phyloP scores from a whole-genome alignment of 2,329 filamentous ascomycete genomes.

The Fusarium neocosmosporiellum region DNA sequence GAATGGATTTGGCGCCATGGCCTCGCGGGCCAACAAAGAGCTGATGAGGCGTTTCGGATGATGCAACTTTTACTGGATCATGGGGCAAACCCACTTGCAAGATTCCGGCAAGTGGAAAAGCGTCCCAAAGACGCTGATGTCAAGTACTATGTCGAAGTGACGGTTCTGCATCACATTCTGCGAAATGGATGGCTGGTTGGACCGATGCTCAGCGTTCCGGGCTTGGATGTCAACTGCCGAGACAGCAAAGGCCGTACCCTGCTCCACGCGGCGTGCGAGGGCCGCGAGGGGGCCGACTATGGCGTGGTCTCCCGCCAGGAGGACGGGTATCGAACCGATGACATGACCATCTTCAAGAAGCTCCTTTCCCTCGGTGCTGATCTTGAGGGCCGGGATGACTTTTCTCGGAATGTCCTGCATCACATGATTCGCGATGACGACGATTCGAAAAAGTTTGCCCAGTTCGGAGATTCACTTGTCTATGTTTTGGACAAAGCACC shows the following conservation, averaged over 20 bases:
- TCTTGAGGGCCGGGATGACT: conserved; percentile 33
- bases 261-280: conserved; percentile 38
- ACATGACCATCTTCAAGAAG: conserved; percentile 19
- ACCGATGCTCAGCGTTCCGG: conserved; percentile 29
- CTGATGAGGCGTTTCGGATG: background rate
- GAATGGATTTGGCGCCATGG: background rate
- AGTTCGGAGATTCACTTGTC: conserved; percentile 3
- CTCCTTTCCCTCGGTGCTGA: conserved; percentile 42
- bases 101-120: conserved; percentile 1
- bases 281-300: conserved; percentile 10
- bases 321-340: background rate
- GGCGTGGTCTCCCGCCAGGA: background rate
- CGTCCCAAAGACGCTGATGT: background rate
- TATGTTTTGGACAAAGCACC: conserved; percentile 12
- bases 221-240: conserved; percentile 39
- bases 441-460: background rate
- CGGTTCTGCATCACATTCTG: conserved; percentile 40
- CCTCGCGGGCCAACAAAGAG: background rate
- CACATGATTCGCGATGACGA: conserved; percentile 13
- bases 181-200: conserved; percentile 3
- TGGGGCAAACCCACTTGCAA: conserved; percentile 42
- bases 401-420: conserved; percentile 39
- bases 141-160: conserved; percentile 17
- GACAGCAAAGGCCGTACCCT: conserved; percentile 41
- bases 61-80: conserved; percentile 35